Percentiles rank a stretch among this genome's conserved stretches.
These are phyloP conservation scores for Juncus effusus DNA, from an alignment of 176 grass and related monocot genomes.

Conservation along the genomic window DNA sequence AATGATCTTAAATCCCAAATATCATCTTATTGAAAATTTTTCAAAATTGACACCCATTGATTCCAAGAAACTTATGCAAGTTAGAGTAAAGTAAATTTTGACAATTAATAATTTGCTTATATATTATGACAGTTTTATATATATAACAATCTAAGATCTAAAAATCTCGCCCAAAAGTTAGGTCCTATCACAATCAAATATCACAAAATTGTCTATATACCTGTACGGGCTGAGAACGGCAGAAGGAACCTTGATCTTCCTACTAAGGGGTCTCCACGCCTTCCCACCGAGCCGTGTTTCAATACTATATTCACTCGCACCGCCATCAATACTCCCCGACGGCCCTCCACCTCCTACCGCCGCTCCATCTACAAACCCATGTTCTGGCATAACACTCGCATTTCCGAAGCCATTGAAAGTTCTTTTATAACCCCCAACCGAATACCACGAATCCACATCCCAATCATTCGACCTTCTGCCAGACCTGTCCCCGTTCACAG, in stretches of 20 bases:
- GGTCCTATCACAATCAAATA: too few relatives aligned
- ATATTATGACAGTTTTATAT: too few relatives aligned
- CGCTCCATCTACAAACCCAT: background rate
- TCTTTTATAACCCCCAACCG: background rate
- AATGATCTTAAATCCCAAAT: too few relatives aligned
- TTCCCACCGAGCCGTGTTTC: conserved; percentile 16
- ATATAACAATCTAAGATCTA: too few relatives aligned
- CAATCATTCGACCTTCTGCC: background rate
- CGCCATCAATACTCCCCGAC: conserved; percentile 3
- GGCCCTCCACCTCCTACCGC: conserved; percentile 8
- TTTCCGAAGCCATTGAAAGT: conserved; percentile 12
- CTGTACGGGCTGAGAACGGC: conserved; percentile 23
- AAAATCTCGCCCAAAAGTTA: too few relatives aligned
- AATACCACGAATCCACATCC: conserved; percentile 17
- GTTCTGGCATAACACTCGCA: conserved; percentile 16
- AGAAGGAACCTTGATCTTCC: conserved; percentile 17
- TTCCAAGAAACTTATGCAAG: too few relatives aligned
- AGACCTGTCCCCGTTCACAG: conserved; percentile 2
- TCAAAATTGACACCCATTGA: too few relatives aligned
- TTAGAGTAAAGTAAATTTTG: too few relatives aligned
- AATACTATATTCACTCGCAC: background rate
- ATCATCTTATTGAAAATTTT: too few relatives aligned
- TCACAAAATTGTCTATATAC: conserved; percentile 7
- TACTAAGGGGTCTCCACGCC: conserved; percentile 24
- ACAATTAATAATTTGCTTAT: too few relatives aligned